phyloP scores from a whole-genome alignment of 495 filamentous ascomycete species.

The Podospora sp. region DNA sequence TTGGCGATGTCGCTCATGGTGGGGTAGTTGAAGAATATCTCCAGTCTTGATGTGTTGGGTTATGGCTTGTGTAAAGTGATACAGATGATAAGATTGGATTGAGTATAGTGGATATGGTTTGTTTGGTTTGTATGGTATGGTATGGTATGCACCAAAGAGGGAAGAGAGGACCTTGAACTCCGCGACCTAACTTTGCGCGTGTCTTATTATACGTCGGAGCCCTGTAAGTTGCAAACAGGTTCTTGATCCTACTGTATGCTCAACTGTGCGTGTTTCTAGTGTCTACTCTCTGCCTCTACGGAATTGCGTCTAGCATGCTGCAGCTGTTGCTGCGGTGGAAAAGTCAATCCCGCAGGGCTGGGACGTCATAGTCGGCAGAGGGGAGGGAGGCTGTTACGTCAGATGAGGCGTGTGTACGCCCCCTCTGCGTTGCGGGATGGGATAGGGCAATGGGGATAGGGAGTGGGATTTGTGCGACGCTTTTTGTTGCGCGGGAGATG shows the following conservation, averaged over 20 bases:
- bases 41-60: conserved; percentile 4
- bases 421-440: background rate
- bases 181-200: background rate
- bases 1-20: conserved; percentile 37
- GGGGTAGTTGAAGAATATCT: conserved; percentile 13
- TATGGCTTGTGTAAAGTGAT: conserved; percentile 2
- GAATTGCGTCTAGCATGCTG: too few relatives aligned
- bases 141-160: background rate
- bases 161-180: background rate
- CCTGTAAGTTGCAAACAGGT: too few relatives aligned
- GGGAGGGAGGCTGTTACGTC: background rate
- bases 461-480: background rate
- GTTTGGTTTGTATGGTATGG: too few relatives aligned
- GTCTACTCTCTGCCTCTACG: background rate
- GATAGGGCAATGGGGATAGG: background rate
- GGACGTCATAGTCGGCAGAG: conserved; percentile 11
- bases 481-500: background rate
- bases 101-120: background rate
- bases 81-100: background rate
- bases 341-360: background rate
- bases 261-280: background rate
- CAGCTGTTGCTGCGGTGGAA: too few relatives aligned
- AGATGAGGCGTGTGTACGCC: conserved; percentile 1
- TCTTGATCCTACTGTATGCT: background rate
- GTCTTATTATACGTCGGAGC: background rate